These are phyloP conservation scores for Botryosphaeria dothidea DNA, from an alignment of 2,329 filamentous ascomycete species.

Conservation along the genomic window DNA sequence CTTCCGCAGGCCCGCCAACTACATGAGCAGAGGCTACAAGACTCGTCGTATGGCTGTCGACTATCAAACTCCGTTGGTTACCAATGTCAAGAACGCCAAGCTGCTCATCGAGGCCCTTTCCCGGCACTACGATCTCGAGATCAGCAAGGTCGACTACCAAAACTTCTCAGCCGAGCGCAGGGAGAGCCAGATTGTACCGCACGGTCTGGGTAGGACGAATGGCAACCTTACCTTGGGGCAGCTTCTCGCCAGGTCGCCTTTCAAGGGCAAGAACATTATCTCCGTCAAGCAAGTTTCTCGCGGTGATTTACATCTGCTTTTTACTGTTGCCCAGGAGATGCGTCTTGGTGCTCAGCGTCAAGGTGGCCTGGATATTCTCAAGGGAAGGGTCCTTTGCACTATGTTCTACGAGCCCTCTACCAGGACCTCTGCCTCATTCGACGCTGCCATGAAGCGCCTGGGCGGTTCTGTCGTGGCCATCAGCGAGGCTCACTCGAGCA, in stretches of 20 bases:
- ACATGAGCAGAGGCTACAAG: constrained; percentile 97
- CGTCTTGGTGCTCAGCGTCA: constrained; percentile 90
- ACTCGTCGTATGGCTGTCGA: constrained; percentile 98
- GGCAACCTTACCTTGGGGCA: constrained; percentile 62
- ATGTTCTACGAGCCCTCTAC: constrained; percentile 99
- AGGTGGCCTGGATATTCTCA: constrained; percentile 83
- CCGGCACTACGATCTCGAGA: constrained; percentile 80
- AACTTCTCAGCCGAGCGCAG: constrained; percentile 60
- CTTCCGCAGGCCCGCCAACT: constrained; percentile 93
- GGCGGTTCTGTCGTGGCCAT: constrained; percentile 84
- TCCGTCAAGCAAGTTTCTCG: constrained; percentile 90
- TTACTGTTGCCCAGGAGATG: constrained; percentile 98
- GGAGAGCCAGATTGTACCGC: constrained; percentile 28
- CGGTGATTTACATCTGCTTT: constrained; percentile 85
- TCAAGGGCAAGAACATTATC: constrained; percentile 86
- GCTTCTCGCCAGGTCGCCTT: constrained; percentile 76
- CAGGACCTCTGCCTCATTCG: constrained; percentile 91
- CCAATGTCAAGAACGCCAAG: constrained; percentile 99
- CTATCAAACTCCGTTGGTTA: constrained; percentile 94
- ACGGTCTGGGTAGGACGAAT: constrained; percentile 58
- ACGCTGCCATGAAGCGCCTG: constrained; percentile 97
- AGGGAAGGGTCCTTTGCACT: constrained; percentile 81
- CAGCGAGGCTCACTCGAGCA: constrained; percentile 80
- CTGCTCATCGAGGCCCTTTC: constrained; percentile 93
- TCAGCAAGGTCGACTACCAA: constrained; percentile 85